These are phyloP conservation scores for Begonia masoniana DNA, from an alignment of 306 rosid genomes.

Conservation along the genomic window DNA sequence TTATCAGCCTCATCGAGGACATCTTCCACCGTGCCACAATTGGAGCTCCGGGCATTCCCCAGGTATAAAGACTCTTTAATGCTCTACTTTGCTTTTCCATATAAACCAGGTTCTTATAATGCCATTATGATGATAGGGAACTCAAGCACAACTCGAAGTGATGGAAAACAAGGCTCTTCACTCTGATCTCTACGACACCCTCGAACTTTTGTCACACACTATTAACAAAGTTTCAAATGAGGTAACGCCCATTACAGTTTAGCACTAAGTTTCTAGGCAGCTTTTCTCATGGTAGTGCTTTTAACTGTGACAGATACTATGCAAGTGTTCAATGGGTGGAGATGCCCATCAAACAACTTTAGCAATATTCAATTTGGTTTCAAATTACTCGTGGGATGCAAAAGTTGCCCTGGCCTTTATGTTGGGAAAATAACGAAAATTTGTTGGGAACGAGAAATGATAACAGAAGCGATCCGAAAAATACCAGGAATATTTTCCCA, in stretches of 20 bases:
- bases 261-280: too few relatives aligned
- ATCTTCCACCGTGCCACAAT: slow-evolving; percentile 27
- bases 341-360: slow-evolving; percentile 37
- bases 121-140: slow-evolving; percentile 12
- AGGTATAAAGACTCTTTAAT: slow-evolving; percentile 1
- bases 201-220: slow-evolving; percentile 28
- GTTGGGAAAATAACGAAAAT: too few relatives aligned
- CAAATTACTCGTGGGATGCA: slow-evolving; percentile 44
- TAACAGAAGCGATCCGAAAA: too few relatives aligned
- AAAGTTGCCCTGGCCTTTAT: slow-evolving; percentile 53
- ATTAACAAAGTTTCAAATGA: slow-evolving; percentile 37
- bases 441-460: too few relatives aligned
- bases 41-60: slow-evolving; percentile 5
- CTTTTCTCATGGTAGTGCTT: not conserved
- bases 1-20: slow-evolving; percentile 39
- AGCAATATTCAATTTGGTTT: slow-evolving; percentile 32
- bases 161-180: slow-evolving; percentile 19
- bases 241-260: slow-evolving; percentile 14
- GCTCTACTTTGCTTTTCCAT: slow-evolving; percentile 1
- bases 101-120: not conserved
- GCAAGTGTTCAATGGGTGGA: slow-evolving; percentile 43
- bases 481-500: too few relatives aligned
- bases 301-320: slow-evolving; percentile 29
- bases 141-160: slow-evolving; percentile 13
- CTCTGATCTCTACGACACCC: slow-evolving; percentile 15